Evolutionary conservation across 140 eudicot genomes (phyloP).

Genomic region (Senecio squalidus): DNA sequence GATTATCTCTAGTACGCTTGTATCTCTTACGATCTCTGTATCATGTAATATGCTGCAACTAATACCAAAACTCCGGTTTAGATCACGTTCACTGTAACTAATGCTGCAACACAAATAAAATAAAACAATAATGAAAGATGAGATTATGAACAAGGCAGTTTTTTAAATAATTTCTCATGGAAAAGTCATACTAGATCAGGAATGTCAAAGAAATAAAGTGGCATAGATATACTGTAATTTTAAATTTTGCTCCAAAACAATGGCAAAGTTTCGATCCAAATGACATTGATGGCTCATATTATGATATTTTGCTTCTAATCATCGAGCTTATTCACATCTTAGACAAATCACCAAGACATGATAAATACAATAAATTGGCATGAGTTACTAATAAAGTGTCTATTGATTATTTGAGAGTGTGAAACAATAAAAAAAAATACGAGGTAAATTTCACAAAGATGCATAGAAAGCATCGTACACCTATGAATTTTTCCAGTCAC

Average conservation of each 20-base stretch:
- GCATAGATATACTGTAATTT: too few relatives aligned
- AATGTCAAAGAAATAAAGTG: neutral
- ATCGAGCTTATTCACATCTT: too few relatives aligned
- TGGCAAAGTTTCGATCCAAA: too few relatives aligned
- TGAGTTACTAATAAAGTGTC: neutral
- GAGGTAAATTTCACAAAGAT: neutral
- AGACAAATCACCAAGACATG: too few relatives aligned
- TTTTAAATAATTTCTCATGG: neutral
- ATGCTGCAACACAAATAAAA: conserved; percentile 15
- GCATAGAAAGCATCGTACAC: too few relatives aligned
- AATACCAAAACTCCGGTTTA: conserved; percentile 10
- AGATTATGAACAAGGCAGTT: neutral
- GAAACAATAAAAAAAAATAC: neutral
- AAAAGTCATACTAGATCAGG: neutral
- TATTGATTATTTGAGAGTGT: neutral
- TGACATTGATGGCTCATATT: too few relatives aligned
- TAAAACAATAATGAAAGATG: neutral
- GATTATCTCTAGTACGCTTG: too few relatives aligned
- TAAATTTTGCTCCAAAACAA: too few relatives aligned
- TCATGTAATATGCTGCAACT: conserved; percentile 3
- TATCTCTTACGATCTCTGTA: neutral
- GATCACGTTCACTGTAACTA: conserved; percentile 25
- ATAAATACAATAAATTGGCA: neutral
- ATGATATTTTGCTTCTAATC: too few relatives aligned
- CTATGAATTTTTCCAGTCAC: too few relatives aligned